Base-by-base conservation (phyloP, 331 rosid genomes). In the Pyracantha coccinea region DNA sequence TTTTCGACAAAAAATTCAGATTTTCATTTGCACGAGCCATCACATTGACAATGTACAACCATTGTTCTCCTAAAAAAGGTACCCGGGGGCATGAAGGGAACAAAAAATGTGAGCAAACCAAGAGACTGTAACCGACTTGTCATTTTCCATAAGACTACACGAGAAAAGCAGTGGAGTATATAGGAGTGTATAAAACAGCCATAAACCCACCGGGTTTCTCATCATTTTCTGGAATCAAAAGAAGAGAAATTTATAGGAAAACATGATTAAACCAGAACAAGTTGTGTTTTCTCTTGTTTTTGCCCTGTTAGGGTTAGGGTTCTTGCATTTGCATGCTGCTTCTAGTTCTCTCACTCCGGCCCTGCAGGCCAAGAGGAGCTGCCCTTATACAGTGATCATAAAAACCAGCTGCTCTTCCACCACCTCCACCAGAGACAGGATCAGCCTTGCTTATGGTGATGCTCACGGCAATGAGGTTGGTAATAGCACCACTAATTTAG, bases 381-480 rank as follows among this genome's bases (percentile, higher is more conserved):
- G 98, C 74, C 77, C 96, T 71, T 92, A 90, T 57, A 20, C 54
- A 69, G 91, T 85, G 73, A 68, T 71, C 60, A 86, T 92, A 77
- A 78, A 92, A 32, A 90, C 98, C 38, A 90, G 91, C 50, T 92
- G 98, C 78, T 90, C 90, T 0, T 90, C 96, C 35, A 64, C 90
- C 32, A 28, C 6, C 12, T 83, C 82, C 87, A 92, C 96, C 20
- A 78, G 84, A 67, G 98, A 92, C 74, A 86, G 79, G 60, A 90
- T 92, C 71, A 88, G 95, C 88, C 70, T 92, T 75, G 19, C 96
- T 38, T 92, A 90, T 71, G 96, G 98, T 11, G 98, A 92, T 85
- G 96, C 90, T 72, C 85, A 84, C 68, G 89, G 93, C 21, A 87
- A 88, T 29, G 92, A 90, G 92, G 98, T 92, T 38, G 45, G 45